Base-by-base conservation (phyloP, 352 stramenopile genomes). In the Albugo candida region DNA sequence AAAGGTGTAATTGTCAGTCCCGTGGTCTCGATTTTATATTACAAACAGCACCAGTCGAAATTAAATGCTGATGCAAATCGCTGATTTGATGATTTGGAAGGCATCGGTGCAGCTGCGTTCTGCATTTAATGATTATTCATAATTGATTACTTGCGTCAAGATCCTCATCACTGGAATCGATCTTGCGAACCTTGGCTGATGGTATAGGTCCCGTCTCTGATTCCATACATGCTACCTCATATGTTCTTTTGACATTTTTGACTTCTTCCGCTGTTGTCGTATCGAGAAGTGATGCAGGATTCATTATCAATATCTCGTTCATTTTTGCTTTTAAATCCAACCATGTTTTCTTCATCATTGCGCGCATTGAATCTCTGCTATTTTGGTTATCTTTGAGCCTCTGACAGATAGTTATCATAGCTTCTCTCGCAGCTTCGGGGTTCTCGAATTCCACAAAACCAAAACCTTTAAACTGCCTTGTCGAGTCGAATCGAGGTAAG, bases 1-100 rank as follows among this genome's bases (percentile, higher is more conserved):
- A 62, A 63, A 8, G 62, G 80, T 34, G 61, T 88, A 17, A 66
- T 85, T 35, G 84, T 88, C 48, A 88, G 84, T 50, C 60, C 84
- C 10, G 84, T 72, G 85, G 48, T 62, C 85, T 44, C 53, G 81
- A 13, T 85, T 60, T 51, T 71, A 88, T 59, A 83, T 80, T 46
- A 54, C 65, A 39, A 83, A 70, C 40, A 84, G 71, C 59, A 79
- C 75, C 13, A 81, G 48, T 19, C 68, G 70, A 51, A 88, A 88
- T 52, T 70, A 85, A 52, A 83, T 83, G 75, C 83, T 88, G 61
- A 78, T 78, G 53, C 73, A 74, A 39, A 63, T 88, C 27, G 64
- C 75, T 0, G 63, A 85, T 20, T 42, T 78, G 84, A 83, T 50
- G 70, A 75, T 39, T 55, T 88, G 38, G 75, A 88, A 48, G 71